Evolutionary conservation across 805 yeast species (phyloP).

Genomic region (Pichia nakasei): DNA sequence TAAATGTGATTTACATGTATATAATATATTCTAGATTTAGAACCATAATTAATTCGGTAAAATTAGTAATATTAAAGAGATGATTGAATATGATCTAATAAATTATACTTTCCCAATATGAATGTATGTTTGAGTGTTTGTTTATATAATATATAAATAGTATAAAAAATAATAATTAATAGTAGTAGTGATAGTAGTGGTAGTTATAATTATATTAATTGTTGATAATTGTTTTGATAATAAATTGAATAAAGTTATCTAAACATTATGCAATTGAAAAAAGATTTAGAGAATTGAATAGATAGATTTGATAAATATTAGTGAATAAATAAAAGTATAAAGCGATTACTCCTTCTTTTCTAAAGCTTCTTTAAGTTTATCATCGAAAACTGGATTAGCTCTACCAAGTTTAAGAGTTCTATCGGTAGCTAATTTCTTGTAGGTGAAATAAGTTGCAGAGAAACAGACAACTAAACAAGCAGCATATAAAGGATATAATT

Average conservation of each 20-base stretch:
- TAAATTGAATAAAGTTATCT: too few species aligned
- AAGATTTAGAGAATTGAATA: too few species aligned
- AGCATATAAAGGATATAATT: constrained; percentile 48
- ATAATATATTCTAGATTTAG: background rate
- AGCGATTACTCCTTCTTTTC: constrained; percentile 17
- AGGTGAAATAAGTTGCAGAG: constrained; percentile 42
- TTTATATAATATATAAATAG: too few species aligned
- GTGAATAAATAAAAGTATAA: background rate
- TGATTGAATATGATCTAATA: too few species aligned
- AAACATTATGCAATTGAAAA: too few species aligned
- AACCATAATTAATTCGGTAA: background rate
- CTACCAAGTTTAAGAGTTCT: constrained; percentile 41
- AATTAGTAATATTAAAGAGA: background rate
- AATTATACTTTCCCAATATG: too few species aligned
- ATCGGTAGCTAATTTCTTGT: constrained; percentile 43
- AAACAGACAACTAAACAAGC: constrained; percentile 46
- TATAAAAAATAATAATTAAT: too few species aligned
- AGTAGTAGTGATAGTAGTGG: too few species aligned
- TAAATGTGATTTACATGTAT: constrained; percentile 1
- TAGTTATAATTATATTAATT: too few species aligned
- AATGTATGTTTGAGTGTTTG: too few species aligned
- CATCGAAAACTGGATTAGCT: constrained; percentile 35
- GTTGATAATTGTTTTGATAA: too few species aligned
- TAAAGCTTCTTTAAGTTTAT: constrained; percentile 29
- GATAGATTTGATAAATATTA: background rate